Conservation (phyloP, 1,284 basidiomycete species). For the Mycosarcoma maydis region DNA sequence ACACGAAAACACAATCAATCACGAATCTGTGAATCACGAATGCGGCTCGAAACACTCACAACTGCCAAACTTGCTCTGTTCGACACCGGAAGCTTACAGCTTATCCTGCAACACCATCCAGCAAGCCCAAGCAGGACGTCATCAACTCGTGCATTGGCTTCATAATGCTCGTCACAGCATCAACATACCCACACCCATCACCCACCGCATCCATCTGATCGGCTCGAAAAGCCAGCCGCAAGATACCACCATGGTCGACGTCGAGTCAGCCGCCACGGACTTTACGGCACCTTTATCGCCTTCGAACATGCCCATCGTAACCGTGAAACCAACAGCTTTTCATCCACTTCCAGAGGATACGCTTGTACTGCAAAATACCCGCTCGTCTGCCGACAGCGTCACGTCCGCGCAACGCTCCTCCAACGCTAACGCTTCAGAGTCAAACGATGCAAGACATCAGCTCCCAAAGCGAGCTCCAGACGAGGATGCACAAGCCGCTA, state of each 20-base stretch:
- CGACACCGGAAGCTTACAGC: too few species aligned
- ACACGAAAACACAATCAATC: too few species aligned
- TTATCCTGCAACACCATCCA: too few species aligned
- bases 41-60: too few species aligned
- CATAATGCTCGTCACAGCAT: too few species aligned
- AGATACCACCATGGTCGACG: neutral
- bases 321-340: constrained; percentile 29
- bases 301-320: neutral
- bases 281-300: constrained; percentile 2
- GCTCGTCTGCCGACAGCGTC: constrained; percentile 21
- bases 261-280: neutral
- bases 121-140: neutral
- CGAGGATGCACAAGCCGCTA: constrained; percentile 32
- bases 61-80: too few species aligned
- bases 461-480: constrained; percentile 24
- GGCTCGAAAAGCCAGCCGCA: neutral
- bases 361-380: constrained; percentile 32
- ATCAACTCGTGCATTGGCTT: neutral
- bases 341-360: constrained; percentile 32
- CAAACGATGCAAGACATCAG: neutral
- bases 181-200: too few species aligned
- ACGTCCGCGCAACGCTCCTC: neutral
- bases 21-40: too few species aligned
- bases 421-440: neutral
- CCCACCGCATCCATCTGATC: neutral